Conservation (phyloP, 2,329 filamentous ascomycete genomes). For the Sporothrix mexicana region DNA sequence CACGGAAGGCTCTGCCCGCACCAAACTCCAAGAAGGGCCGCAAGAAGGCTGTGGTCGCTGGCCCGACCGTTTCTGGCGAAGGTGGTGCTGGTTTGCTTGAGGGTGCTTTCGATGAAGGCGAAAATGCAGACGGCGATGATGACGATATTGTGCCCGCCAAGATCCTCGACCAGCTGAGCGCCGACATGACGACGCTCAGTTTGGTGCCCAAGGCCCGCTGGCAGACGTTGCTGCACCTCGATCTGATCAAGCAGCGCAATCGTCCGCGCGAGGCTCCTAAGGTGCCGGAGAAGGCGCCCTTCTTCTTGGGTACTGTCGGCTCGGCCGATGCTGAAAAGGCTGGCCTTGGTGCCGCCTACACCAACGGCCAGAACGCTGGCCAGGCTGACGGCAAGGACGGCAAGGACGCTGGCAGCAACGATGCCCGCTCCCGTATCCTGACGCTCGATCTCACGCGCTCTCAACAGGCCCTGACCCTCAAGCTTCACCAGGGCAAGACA, state of each 20-base stretch:
- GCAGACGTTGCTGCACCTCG: slow-evolving; percentile 92
- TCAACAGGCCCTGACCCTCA: slow-evolving; percentile 64
- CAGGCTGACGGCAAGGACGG: neutral
- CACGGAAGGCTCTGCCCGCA: neutral
- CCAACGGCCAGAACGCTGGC: slow-evolving; percentile 36
- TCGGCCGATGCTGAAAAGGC: slow-evolving; percentile 35
- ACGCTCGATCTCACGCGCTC: slow-evolving; percentile 65
- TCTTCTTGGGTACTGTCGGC: slow-evolving; percentile 39
- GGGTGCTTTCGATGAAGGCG: slow-evolving; percentile 67
- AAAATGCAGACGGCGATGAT: slow-evolving; percentile 51
- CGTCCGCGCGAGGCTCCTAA: slow-evolving; percentile 93
- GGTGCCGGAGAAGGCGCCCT: slow-evolving; percentile 85
- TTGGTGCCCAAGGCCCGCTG: slow-evolving; percentile 88
- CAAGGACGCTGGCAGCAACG: neutral
- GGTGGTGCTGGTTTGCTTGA: slow-evolving; percentile 77
- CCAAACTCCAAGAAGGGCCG: slow-evolving; percentile 5
- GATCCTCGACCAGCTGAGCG: slow-evolving; percentile 75
- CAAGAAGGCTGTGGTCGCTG: slow-evolving; percentile 51
- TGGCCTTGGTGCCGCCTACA: slow-evolving; percentile 1
- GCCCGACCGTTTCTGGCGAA: slow-evolving; percentile 82
- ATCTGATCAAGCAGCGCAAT: slow-evolving; percentile 90
- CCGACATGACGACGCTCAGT: slow-evolving; percentile 85
- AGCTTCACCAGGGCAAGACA: slow-evolving; percentile 59
- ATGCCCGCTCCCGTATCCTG: slow-evolving; percentile 66
- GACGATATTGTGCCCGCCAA: slow-evolving; percentile 62